phyloP scores from a whole-genome alignment of 768 basidiomycete genomes.

The Mycena chlorophos region DNA sequence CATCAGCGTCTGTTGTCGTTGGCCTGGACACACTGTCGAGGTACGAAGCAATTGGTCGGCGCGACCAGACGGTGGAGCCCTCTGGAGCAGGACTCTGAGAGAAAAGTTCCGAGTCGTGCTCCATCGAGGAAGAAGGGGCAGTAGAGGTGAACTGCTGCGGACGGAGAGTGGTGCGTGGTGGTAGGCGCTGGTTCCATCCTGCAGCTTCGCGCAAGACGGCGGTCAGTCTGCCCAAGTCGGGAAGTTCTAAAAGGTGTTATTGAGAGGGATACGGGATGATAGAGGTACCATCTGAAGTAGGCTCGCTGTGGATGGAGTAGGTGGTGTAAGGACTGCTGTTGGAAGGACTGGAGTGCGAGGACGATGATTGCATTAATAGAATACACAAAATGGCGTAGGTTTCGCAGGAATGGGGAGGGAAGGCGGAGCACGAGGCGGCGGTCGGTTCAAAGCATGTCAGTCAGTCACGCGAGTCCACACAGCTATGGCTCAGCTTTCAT shows the following conservation, averaged over 20 bases:
- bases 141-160: slow-evolving; percentile 20
- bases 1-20: slow-evolving; percentile 17
- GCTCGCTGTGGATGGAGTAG: slow-evolving; percentile 37
- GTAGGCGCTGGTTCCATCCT: slow-evolving; percentile 46
- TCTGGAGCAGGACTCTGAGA: slow-evolving; percentile 27
- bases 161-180: slow-evolving; percentile 24
- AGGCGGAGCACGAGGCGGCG: not conserved
- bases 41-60: slow-evolving; percentile 44
- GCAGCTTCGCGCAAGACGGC: slow-evolving; percentile 43
- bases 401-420: not conserved
- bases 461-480: not conserved
- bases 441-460: not conserved
- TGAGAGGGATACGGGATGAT: not conserved
- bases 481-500: not conserved
- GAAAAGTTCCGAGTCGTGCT: slow-evolving; percentile 27
- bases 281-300: slow-evolving; percentile 38
- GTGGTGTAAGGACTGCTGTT: slow-evolving; percentile 42
- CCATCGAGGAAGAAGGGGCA: slow-evolving; percentile 15
- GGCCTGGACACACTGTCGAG: slow-evolving; percentile 28
- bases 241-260: slow-evolving; percentile 42
- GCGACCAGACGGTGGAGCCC: slow-evolving; percentile 50
- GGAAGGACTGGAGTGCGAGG: slow-evolving; percentile 21
- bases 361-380: slow-evolving; percentile 26
- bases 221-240: slow-evolving; percentile 59
- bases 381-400: slow-evolving; percentile 9